A percentile compares a stretch with the other conserved stretches of the same genome.
Evolutionary conservation across 2,329 filamentous ascomycete genomes (phyloP).

Genomic region (Fusarium xyrophilum): DNA sequence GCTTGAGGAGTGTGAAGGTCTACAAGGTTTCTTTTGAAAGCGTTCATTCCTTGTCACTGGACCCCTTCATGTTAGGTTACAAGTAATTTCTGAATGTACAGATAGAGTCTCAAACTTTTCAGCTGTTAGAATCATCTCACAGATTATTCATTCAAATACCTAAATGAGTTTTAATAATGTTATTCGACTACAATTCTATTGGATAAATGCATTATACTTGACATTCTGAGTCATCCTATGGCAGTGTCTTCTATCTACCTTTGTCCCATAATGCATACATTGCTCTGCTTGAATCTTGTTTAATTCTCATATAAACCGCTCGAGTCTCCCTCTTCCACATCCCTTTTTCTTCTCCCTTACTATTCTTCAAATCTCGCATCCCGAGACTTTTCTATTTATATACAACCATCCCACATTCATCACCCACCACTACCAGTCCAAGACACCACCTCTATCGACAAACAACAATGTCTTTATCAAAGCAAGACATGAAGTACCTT

Average conservation of each 20-base stretch:
- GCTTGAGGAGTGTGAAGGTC: neutral
- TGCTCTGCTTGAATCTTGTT: neutral
- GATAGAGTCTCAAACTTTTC: neutral
- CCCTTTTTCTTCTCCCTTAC: rapidly evolving
- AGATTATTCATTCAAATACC: too few species aligned
- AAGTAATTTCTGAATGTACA: neutral
- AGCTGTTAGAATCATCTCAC: neutral
- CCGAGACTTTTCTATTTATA: neutral
- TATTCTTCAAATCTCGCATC: neutral
- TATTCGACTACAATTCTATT: neutral
- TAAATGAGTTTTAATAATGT: rapidly evolving
- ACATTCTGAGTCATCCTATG: neutral
- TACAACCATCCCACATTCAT: neutral
- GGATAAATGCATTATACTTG: too few species aligned
- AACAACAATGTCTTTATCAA: neutral
- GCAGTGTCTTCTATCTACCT: neutral
- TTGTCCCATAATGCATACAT: too few species aligned
- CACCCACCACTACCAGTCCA: neutral
- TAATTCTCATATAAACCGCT: neutral
- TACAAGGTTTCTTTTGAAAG: neutral
- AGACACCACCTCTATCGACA: neutral
- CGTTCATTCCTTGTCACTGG: rapidly evolving
- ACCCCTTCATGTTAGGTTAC: neutral
- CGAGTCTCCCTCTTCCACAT: rapidly evolving
- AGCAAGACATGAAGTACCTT: neutral